Percentiles rank a stretch among this genome's conserved stretches.
phyloP scores from a whole-genome alignment of 352 stramenopile species.

The Globisporangium spiculum region DNA sequence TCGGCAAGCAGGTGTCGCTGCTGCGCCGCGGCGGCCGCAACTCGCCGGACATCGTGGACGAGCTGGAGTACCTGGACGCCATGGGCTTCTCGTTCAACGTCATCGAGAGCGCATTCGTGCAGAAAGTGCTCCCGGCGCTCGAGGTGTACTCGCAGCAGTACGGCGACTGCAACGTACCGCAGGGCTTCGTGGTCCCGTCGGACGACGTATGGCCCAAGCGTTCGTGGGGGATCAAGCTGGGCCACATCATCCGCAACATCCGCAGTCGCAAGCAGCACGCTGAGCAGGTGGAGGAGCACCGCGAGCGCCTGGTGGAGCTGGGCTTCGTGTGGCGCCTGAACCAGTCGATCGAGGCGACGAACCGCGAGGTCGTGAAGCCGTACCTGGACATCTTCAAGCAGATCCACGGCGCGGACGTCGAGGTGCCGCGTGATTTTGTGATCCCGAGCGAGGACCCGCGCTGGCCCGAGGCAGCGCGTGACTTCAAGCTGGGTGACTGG shows the following conservation, averaged over 20 bases:
- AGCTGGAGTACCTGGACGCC: slow-evolving; percentile 50
- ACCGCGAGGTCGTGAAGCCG: slow-evolving; percentile 53
- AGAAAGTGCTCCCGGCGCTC: slow-evolving; percentile 68
- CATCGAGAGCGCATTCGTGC: slow-evolving; percentile 54
- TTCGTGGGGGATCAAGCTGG: slow-evolving; percentile 85
- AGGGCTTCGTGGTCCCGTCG: slow-evolving; percentile 88
- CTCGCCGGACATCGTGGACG: slow-evolving; percentile 42
- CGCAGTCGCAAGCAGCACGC: slow-evolving; percentile 85
- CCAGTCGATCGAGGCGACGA: slow-evolving; percentile 41
- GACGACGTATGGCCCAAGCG: slow-evolving; percentile 71
- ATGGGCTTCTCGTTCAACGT: slow-evolving; percentile 72
- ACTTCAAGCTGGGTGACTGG: slow-evolving; percentile 86
- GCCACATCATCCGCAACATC: slow-evolving; percentile 89
- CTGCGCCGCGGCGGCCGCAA: slow-evolving; percentile 47
- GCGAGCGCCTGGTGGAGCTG: slow-evolving; percentile 77
- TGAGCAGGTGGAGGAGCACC: slow-evolving; percentile 76
- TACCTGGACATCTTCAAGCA: slow-evolving; percentile 78
- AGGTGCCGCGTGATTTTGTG: slow-evolving; percentile 61
- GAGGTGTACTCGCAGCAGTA: slow-evolving; percentile 82
- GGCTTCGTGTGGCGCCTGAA: slow-evolving; percentile 92
- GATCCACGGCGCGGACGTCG: slow-evolving; percentile 55
- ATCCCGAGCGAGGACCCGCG: slow-evolving; percentile 69
- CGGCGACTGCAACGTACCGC: slow-evolving; percentile 85
- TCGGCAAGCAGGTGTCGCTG: slow-evolving; percentile 83
- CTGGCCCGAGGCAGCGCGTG: slow-evolving; percentile 84